phyloP scores from a whole-genome alignment of 768 basidiomycete genomes.

The Tylopilus intermedius region DNA sequence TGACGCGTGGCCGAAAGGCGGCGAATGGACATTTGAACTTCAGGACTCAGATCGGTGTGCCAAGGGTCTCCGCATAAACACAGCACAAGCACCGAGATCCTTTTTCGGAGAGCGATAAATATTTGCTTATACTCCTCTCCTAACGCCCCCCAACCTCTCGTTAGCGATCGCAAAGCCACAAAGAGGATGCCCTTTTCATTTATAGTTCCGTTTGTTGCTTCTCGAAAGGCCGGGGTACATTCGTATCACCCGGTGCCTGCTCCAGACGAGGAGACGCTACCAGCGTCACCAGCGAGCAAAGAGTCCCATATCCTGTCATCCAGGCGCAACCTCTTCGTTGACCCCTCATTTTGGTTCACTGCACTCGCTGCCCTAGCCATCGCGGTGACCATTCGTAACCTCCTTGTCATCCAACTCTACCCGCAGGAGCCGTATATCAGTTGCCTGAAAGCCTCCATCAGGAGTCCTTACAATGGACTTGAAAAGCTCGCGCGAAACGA shows the following conservation, averaged over 20 bases:
- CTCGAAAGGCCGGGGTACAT: not conserved
- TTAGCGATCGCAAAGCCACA: not conserved
- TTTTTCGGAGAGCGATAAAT: not conserved
- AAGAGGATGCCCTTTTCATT: constrained; percentile 7
- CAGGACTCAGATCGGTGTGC: not conserved
- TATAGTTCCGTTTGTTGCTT: not conserved
- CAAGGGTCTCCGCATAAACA: not conserved
- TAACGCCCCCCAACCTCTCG: too few relatives aligned
- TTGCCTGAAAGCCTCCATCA: constrained; percentile 10
- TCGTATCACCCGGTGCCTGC: constrained; percentile 14
- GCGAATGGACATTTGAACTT: too few relatives aligned
- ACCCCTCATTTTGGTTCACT: constrained; percentile 20
- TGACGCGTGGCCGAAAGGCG: constrained; percentile 3
- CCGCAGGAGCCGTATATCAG: not conserved
- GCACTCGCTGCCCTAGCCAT: constrained; percentile 16
- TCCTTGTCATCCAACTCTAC: constrained; percentile 12
- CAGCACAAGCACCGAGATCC: constrained; percentile 9
- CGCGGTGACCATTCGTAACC: constrained; percentile 18
- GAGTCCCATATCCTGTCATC: not conserved
- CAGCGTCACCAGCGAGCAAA: not conserved
- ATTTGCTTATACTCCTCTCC: not conserved
- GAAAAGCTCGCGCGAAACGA: constrained; percentile 22
- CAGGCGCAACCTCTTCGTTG: constrained; percentile 1
- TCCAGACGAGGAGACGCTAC: constrained; percentile 16
- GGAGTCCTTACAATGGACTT: constrained; percentile 21